Evolutionary conservation across 2,329 filamentous ascomycete species (phyloP).

Genomic region (Paracamarosporium sp.): DNA sequence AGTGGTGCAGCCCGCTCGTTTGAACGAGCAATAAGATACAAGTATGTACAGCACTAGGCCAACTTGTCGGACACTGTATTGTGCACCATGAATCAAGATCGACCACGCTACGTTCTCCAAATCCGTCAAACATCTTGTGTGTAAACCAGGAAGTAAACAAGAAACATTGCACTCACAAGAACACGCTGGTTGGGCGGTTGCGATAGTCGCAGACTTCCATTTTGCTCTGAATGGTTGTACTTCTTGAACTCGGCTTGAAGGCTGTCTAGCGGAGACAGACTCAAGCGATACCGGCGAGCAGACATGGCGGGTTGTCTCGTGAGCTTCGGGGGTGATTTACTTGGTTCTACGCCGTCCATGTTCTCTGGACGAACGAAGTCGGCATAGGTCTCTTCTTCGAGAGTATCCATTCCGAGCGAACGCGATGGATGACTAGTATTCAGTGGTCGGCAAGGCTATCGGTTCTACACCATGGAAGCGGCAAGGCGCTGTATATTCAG

Average conservation of each 20-base stretch:
- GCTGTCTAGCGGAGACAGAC: slow-evolving; percentile 13
- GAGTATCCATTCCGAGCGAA: background rate
- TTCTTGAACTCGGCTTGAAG: slow-evolving; percentile 15
- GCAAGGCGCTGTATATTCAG: slow-evolving; percentile 1
- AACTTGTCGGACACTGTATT: background rate
- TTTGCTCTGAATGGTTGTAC: slow-evolving; percentile 1
- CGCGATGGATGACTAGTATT: background rate
- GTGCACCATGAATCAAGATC: background rate
- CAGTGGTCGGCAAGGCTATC: background rate
- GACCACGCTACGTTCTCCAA: no score
- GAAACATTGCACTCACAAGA: background rate
- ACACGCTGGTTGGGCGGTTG: background rate
- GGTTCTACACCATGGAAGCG: background rate
- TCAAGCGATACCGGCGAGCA: slow-evolving; percentile 9
- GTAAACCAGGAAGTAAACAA: no score
- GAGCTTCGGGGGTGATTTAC: background rate
- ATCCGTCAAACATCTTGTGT: background rate
- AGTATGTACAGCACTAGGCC: background rate
- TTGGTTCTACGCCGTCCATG: background rate
- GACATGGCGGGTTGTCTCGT: background rate
- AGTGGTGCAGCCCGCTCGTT: background rate
- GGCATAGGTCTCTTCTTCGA: background rate
- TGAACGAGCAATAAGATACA: background rate
- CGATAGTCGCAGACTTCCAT: background rate
- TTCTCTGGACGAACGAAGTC: background rate